Evolutionary conservation across 2,329 filamentous ascomycete species (phyloP).

Genomic region (Exophiala sideris): DNA sequence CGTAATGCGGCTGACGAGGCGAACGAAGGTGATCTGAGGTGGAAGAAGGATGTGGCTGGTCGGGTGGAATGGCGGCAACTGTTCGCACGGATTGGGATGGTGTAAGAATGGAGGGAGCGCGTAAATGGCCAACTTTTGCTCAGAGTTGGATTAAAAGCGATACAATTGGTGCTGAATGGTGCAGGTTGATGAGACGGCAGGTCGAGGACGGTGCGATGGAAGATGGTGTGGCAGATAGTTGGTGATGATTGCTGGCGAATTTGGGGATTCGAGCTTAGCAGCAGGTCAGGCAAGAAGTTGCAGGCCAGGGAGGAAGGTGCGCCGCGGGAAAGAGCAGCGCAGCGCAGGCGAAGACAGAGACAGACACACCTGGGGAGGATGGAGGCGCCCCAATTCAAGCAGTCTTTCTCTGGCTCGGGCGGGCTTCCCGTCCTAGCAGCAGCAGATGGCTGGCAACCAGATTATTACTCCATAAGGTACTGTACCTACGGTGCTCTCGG

Average conservation of each 20-base stretch:
- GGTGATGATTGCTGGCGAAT: neutral
- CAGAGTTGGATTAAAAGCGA: slow-evolving; percentile 9
- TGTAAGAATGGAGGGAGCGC: slow-evolving; percentile 9
- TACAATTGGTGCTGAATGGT: slow-evolving; percentile 5
- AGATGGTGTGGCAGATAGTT: slow-evolving; percentile 1
- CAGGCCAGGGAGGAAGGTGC: neutral
- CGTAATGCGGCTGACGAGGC: slow-evolving; percentile 11
- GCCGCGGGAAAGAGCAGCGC: no score
- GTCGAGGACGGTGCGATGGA: slow-evolving; percentile 7
- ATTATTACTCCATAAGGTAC: neutral
- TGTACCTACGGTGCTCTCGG: neutral
- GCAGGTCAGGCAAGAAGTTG: neutral
- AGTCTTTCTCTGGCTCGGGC: neutral
- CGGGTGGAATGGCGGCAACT: neutral
- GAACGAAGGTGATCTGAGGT: neutral
- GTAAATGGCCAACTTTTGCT: slow-evolving; percentile 1
- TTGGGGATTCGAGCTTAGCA: slow-evolving; percentile 12
- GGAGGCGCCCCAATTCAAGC: neutral
- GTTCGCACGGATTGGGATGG: slow-evolving; percentile 1
- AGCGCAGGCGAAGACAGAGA: no score
- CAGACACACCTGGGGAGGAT: neutral
- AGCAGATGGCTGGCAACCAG: neutral
- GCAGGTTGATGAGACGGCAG: slow-evolving; percentile 1
- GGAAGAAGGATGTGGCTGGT: slow-evolving; percentile 10
- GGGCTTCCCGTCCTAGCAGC: neutral